Evolutionary conservation across 495 filamentous ascomycete species (phyloP), one percentile per base, ranked within the genome.

Genomic region (Umbilicaria muhlenbergii): DNA sequence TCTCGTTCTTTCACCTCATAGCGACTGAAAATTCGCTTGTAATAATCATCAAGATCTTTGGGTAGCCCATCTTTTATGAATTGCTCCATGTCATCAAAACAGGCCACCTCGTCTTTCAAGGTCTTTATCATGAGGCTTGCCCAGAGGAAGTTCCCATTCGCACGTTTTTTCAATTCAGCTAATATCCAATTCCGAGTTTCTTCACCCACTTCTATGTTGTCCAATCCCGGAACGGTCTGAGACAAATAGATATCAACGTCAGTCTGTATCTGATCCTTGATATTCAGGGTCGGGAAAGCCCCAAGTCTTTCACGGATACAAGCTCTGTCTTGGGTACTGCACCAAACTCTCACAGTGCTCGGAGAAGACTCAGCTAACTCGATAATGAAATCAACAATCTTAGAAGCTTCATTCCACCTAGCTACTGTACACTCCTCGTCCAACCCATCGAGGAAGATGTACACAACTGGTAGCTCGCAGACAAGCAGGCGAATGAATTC

Each of bases 71-170:
- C 28, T n/a, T 47, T 16, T n/a, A 51, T 38, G 15, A 41, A 33
- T 32, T 47, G 34, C 35, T 51, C 45, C 34, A 51, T 24, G 21
- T 34, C 45, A 15, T 47, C 24, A 21, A 47, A 32, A 15, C 24
- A 48, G n/a, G 44, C 34, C 8, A 45, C 48, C 14, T 47, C 18
- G 13, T 39, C 38, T 19, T 48, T 43, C 12, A 41, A 33, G 33
- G 24, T 28, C 6, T 47, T 39, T 14, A 51, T 24, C 48, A 51
- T 51, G 3, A 51, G 44, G 11, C 37, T 32, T 21, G 48, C 48
- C 48, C 48, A 51, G 5, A 51, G 39, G n/a, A 51, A 51, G 36
- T 43, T 39, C n/a, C 48, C 48, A 34, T 16, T 32, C 5, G 48
- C 39, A 28, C 24, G 24, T 6, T 2, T 8, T 28, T 28, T 28